Conservation (phyloP, 768 basidiomycete species). For the Pseudohyphozyma bogoriensis region DNA sequence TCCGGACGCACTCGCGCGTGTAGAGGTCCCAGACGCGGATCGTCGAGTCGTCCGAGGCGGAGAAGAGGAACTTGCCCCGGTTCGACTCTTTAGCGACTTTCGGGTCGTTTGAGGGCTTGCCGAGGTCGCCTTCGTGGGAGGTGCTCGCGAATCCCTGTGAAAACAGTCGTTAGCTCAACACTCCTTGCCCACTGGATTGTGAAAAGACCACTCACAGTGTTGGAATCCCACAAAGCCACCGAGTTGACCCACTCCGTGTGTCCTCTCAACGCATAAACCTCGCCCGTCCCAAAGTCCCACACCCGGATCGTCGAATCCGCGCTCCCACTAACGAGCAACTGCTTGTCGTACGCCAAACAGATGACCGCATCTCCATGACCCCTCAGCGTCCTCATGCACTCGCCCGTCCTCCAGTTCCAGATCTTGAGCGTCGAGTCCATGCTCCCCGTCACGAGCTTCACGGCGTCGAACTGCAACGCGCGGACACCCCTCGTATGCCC, state of each 20-base stretch:
- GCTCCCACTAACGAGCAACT: conserved; percentile 83
- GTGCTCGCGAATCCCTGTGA: conserved; percentile 28
- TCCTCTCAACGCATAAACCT: conserved; percentile 83
- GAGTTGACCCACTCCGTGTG: conserved; percentile 95
- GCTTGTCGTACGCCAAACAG: conserved; percentile 79
- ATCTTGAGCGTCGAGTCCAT: conserved; percentile 91
- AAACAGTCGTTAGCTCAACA: too few relatives aligned
- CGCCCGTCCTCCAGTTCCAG: conserved; percentile 89
- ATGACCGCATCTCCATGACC: conserved; percentile 89
- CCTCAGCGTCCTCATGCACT: conserved; percentile 73
- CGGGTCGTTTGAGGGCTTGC: conserved; percentile 33
- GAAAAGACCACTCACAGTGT: conserved; percentile 32
- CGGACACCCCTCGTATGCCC: conserved; percentile 90
- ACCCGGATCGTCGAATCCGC: conserved; percentile 91
- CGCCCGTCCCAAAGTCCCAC: conserved; percentile 73
- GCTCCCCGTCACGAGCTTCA: conserved; percentile 85
- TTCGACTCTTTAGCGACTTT: conserved; percentile 22
- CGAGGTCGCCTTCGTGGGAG: conserved; percentile 14
- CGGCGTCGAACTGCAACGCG: conserved; percentile 88
- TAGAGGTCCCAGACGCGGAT: conserved; percentile 92
- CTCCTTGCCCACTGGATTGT: too few relatives aligned
- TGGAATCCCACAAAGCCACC: conserved; percentile 77
- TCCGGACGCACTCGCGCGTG: conserved; percentile 63
- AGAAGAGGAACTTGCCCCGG: conserved; percentile 90
- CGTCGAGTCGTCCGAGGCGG: conserved; percentile 86